phyloP scores from a whole-genome alignment of 1,284 basidiomycete genomes.

The Papiliotrema flavescens region DNA sequence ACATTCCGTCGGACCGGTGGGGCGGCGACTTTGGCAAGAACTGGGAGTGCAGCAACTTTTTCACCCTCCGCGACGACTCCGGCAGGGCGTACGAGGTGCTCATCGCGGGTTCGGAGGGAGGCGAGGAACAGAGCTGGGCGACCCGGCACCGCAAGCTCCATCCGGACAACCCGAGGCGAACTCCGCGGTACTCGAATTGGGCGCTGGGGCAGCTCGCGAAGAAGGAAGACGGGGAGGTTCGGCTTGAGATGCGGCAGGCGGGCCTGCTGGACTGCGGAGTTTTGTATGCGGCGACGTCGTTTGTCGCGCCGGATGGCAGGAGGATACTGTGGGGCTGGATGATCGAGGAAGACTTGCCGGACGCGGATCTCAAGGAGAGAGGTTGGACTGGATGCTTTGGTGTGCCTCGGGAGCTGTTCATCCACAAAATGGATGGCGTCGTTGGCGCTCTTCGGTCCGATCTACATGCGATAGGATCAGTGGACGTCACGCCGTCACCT shows the following conservation, averaged over 20 bases:
- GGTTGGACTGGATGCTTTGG: slow-evolving; percentile 21
- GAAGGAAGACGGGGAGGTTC: neutral
- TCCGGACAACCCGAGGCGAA: neutral
- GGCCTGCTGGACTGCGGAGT: slow-evolving; percentile 17
- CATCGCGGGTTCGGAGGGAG: slow-evolving; percentile 6
- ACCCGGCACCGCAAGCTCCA: neutral
- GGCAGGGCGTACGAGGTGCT: neutral
- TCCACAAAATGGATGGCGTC: slow-evolving; percentile 4
- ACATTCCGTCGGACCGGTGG: slow-evolving; percentile 3
- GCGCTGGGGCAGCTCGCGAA: neutral
- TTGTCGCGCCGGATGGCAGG: slow-evolving; percentile 6
- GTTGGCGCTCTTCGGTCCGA: neutral
- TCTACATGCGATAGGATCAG: slow-evolving; percentile 3
- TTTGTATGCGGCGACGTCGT: slow-evolving; percentile 15
- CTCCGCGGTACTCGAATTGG: slow-evolving; percentile 5
- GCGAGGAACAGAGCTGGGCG: neutral
- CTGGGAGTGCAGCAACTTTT: slow-evolving; percentile 19
- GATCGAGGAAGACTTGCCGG: slow-evolving; percentile 17
- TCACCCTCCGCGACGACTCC: neutral
- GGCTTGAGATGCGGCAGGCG: neutral
- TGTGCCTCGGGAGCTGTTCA: slow-evolving; percentile 19
- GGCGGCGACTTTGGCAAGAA: slow-evolving; percentile 18
- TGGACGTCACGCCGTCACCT: neutral
- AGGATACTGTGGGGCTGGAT: slow-evolving; percentile 20
- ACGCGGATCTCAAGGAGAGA: slow-evolving; percentile 3